These are phyloP conservation scores for Podaxis sp. DNA, from an alignment of 768 basidiomycete species.

Conservation along the genomic window DNA sequence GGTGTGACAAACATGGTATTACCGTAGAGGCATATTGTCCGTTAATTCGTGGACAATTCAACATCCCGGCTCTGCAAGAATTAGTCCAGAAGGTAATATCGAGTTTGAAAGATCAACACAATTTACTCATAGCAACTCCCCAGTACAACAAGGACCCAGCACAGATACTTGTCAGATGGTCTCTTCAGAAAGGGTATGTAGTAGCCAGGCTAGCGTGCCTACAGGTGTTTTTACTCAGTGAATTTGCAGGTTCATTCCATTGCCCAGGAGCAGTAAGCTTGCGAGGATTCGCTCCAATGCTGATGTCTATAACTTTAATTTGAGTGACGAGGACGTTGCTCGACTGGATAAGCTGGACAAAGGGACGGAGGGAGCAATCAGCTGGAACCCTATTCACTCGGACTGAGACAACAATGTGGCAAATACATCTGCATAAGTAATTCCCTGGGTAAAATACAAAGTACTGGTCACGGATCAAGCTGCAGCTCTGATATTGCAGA, in stretches of 20 bases:
- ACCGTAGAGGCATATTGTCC: constrained; percentile 76
- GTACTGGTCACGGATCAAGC: constrained; percentile 12
- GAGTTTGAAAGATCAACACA: too few relatives aligned
- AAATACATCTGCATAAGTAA: not conserved
- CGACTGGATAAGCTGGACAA: constrained; percentile 68
- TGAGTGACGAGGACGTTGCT: constrained; percentile 63
- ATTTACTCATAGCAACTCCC: too few relatives aligned
- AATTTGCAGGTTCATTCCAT: constrained; percentile 64
- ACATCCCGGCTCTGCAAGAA: constrained; percentile 49
- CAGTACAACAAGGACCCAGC: constrained; percentile 51
- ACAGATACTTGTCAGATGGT: constrained; percentile 89
- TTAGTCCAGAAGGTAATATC: constrained; percentile 57
- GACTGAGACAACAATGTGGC: constrained; percentile 24
- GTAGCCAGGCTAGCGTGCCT: not conserved
- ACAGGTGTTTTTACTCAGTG: not conserved
- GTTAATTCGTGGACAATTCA: constrained; percentile 60
- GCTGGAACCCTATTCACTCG: constrained; percentile 82
- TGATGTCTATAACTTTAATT: constrained; percentile 73
- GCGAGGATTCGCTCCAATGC: constrained; percentile 73
- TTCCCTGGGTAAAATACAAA: not conserved
- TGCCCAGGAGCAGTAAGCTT: constrained; percentile 79
- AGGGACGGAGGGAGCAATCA: constrained; percentile 70
- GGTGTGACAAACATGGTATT: constrained; percentile 61
- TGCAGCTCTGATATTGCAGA: constrained; percentile 15
- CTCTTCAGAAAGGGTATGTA: constrained; percentile 76